phyloP scores from a whole-genome alignment of 352 stramenopile genomes.

The Globisporangium splendens region DNA sequence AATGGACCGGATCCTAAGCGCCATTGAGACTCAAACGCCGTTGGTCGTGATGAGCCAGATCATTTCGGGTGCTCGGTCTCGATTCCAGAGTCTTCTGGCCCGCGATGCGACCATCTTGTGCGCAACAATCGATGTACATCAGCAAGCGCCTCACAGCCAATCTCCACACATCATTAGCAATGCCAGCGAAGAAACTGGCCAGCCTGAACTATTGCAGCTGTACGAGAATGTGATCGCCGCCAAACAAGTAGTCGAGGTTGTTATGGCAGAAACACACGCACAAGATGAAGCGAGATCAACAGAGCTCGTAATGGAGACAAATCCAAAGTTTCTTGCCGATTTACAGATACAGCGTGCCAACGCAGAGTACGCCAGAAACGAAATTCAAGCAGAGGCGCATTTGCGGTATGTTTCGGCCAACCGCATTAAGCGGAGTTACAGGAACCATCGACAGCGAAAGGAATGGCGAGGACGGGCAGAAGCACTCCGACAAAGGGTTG shows the following conservation, averaged over 20 bases:
- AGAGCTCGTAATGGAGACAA: not conserved
- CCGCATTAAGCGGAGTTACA: conserved; percentile 7
- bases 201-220: conserved; percentile 17
- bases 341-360: conserved; percentile 8
- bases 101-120: not conserved
- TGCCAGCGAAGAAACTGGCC: not conserved
- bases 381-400: conserved; percentile 5
- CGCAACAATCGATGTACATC: not conserved
- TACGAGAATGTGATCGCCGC: conserved; percentile 37
- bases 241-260: conserved; percentile 3
- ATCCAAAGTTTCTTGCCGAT: conserved; percentile 8
- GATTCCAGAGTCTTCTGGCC: conserved; percentile 18
- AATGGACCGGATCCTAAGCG: conserved; percentile 32
- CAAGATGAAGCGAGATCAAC: not conserved
- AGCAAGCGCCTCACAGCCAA: not conserved
- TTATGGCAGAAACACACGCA: not conserved
- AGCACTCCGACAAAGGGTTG: conserved; percentile 1
- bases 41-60: conserved; percentile 20
- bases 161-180: not conserved
- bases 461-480: not conserved
- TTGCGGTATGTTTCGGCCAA: not conserved
- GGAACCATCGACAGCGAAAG: not conserved
- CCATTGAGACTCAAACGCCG: conserved; percentile 24
- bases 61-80: conserved; percentile 19
- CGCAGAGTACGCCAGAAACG: conserved; percentile 8